Evolutionary conservation across 2,329 filamentous ascomycete species (phyloP), one percentile per base, ranked within the genome.

Genomic region (Hypoxylon sp.): DNA sequence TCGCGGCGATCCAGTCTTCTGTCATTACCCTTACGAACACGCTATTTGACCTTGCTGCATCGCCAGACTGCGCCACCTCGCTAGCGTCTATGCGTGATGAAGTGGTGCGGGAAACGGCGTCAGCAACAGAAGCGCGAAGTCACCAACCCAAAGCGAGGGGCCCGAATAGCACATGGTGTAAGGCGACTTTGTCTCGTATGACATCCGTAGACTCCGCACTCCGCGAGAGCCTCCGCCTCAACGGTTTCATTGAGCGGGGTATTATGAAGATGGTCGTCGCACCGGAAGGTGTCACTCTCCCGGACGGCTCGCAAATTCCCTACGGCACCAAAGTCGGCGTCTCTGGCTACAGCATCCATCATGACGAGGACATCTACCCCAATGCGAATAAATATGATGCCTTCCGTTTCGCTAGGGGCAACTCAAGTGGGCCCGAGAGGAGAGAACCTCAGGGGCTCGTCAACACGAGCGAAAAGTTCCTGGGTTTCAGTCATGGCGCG

Each of bases 141-240:
- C 32, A 6, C n/a, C 32, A 36, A 36, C 14, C 32, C 4, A 16
- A 6, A 36, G 3, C 54, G 65, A 36, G 52, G 70, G 11, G 57
- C 66, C 8, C 69, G 68, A 8, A 12, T 30, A 62, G 14, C 5
- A 42, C 61, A 22, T 67, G 78, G 77, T 76, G 74, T 16, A 81
- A 80, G 63, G 61, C 74, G 30, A 75, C 71, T 9, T 66, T 83
- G 8, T 71, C 74, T 2, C 73, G 76, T 28, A 77, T 80, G 75
- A 64, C 70, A 45, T 78, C 75, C 53, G 65, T 81, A 14, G 81
- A 83, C 70, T 80, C 78, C n/a, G 76, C 75, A 22, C 70, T 83
- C 52, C 78, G 78, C 55, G 81, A 83, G 70, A 79, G 76, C 26
- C 74, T 81, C 53, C 78, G 81, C 0, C 64, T 81, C 40, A 79